phyloP scores from a whole-genome alignment of 202 grass and related monocot species.

The Carex arenaria region DNA sequence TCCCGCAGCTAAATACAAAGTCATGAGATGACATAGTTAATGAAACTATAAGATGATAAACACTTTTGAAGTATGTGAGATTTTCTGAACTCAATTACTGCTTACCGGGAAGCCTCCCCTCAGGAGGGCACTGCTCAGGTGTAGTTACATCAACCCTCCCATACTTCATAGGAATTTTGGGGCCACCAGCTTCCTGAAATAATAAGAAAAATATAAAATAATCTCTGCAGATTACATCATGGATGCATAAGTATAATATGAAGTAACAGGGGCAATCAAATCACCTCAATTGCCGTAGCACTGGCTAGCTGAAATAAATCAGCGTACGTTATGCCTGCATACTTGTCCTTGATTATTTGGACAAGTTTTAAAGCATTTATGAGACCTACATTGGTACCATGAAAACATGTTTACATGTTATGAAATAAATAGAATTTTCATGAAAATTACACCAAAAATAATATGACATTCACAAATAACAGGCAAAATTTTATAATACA shows the following conservation, averaged over 20 bases:
- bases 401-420: not conserved
- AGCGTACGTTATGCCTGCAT: constrained; percentile 68
- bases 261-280: constrained; percentile 13
- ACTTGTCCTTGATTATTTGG: constrained; percentile 90
- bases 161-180: constrained; percentile 91
- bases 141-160: constrained; percentile 72
- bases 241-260: not conserved
- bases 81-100: not conserved
- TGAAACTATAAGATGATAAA: not conserved
- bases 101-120: constrained; percentile 85
- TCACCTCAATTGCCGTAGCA: constrained; percentile 93
- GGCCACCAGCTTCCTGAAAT: constrained; percentile 87
- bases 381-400: constrained; percentile 41
- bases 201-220: constrained; percentile 24
- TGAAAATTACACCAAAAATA: constrained; percentile 4
- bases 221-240: not conserved
- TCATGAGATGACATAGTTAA: constrained; percentile 14
- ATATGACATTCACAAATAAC: not conserved
- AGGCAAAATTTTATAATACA: not conserved
- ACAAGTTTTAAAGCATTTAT: constrained; percentile 85
- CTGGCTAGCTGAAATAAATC: constrained; percentile 96
- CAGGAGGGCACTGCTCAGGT: constrained; percentile 77
- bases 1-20: constrained; percentile 47
- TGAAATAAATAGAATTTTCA: not conserved
- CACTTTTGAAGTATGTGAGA: not conserved